These are phyloP conservation scores for Cadophora sp. DNA, from an alignment of 2,329 filamentous ascomycete genomes.

Conservation along the genomic window DNA sequence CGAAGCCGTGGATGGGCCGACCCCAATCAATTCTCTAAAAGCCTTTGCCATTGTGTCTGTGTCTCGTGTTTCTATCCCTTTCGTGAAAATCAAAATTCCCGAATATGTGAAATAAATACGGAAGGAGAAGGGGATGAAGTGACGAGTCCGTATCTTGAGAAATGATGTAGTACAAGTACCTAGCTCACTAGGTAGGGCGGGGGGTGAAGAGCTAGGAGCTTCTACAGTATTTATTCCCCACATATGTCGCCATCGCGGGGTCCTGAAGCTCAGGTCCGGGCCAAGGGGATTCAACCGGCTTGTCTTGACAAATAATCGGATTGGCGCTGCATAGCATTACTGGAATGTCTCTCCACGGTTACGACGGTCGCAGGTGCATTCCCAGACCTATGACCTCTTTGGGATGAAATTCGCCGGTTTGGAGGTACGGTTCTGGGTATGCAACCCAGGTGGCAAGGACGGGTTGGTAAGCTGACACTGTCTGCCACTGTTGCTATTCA, in stretches of 20 bases:
- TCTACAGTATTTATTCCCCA: not conserved
- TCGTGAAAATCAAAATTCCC: too few relatives aligned
- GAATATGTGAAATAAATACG: too few relatives aligned
- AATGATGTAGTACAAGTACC: not conserved
- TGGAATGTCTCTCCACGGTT: too few relatives aligned
- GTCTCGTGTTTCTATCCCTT: not conserved
- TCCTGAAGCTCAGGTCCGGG: not conserved
- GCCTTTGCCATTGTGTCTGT: slow-evolving; percentile 33
- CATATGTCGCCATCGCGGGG: not conserved
- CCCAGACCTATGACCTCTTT: not conserved
- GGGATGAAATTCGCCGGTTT: not conserved
- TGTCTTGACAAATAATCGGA: not conserved
- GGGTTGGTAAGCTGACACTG: not conserved
- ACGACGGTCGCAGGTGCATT: not conserved
- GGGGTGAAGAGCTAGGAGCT: slow-evolving; percentile 9
- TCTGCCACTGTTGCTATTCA: too few relatives aligned
- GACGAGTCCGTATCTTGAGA: too few relatives aligned
- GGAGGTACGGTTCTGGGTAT: not conserved
- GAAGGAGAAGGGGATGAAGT: not conserved
- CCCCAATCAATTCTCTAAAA: slow-evolving; percentile 52
- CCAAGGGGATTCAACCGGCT: not conserved
- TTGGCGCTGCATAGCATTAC: too few relatives aligned
- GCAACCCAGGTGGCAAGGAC: not conserved
- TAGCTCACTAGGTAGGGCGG: not conserved
- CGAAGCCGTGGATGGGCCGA: slow-evolving; percentile 60